Evolutionary conservation across 139 green algal species (phyloP), one percentile per base, ranked within the genome.

Genomic region (Dunaliella primolecta): DNA sequence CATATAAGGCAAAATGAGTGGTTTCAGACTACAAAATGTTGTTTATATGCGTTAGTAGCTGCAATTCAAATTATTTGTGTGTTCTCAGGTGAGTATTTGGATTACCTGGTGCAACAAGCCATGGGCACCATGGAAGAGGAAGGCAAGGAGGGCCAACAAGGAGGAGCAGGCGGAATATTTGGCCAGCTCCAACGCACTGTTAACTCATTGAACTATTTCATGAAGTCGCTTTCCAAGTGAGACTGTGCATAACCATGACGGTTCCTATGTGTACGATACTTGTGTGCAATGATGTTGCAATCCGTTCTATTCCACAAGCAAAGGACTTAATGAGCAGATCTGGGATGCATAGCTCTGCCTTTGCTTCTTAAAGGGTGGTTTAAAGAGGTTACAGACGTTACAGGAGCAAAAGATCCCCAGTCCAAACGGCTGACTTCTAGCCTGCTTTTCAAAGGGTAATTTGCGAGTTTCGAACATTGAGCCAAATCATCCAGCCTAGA

Each of bases 41-140:
- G n/a, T n/a, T n/a, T n/a, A n/a, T n/a, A n/a, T n/a, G n/a, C n/a
- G n/a, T n/a, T n/a, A n/a, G n/a, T n/a, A n/a, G n/a, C n/a, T n/a
- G n/a, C n/a, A n/a, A n/a, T n/a, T n/a, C n/a, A n/a, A n/a, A n/a
- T 64, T 15, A 64, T 15, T 64, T 64, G 46, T 15, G 46, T n/a
- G n/a, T n/a, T n/a, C n/a, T 74, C 89, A 88, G 89, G 88, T 31
- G 88, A 94, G 81, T 88, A 82, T 3, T 85, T 94, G 37, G 87
- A 92, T 37, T 89, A 84, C 75, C 89, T 93, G 24, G 86, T 94
- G 27, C 84, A 87, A 25, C 76, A 92, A 86, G 87, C 88, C 7
- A 36, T 92, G 2, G 55, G 87, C 38, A 84, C 29, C 3, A 71
- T 24, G 0, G 77, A 36, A 30, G 57, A 34, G 31, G 80, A 38